A percentile compares a stretch with the other conserved stretches of the same genome.
Evolutionary conservation across 164 flowering plant species (phyloP).

Genomic region (Piper longum): DNA sequence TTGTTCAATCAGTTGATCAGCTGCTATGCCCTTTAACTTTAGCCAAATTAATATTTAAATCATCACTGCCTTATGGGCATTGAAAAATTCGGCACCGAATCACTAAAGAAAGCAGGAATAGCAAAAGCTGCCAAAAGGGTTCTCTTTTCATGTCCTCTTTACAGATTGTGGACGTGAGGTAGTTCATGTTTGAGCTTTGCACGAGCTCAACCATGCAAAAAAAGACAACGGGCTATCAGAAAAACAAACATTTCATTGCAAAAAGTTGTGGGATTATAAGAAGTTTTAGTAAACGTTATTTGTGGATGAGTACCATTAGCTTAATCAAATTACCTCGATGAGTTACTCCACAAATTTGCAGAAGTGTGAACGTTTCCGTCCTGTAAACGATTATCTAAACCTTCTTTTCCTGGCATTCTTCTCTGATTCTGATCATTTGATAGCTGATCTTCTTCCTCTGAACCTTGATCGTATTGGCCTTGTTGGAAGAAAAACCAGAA

Average conservation of each 20-base stretch:
- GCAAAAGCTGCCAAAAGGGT: constrained; percentile 30
- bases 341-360: constrained; percentile 31
- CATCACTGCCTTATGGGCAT: neutral
- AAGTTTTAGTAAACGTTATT: neutral
- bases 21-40: no score
- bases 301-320: neutral
- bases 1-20: neutral
- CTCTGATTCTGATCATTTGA: constrained; percentile 10
- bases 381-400: constrained; percentile 20
- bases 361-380: constrained; percentile 23
- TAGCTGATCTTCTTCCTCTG: constrained; percentile 43
- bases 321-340: constrained; percentile 28
- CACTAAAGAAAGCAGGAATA: constrained; percentile 8
- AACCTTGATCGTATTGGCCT: constrained; percentile 49
- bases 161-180: constrained; percentile 22
- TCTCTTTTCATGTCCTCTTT: constrained; percentile 16
- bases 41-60: no score
- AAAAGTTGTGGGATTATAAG: constrained; percentile 3
- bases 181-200: constrained; percentile 15
- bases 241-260: neutral
- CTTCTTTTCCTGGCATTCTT: constrained; percentile 17
- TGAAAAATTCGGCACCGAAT: constrained; percentile 14
- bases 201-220: constrained; percentile 20
- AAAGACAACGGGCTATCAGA: neutral
- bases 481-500: neutral